These are phyloP conservation scores for Geranomyces michiganensis DNA, from an alignment of 192 early-diverging fungal species.

Conservation along the genomic window DNA sequence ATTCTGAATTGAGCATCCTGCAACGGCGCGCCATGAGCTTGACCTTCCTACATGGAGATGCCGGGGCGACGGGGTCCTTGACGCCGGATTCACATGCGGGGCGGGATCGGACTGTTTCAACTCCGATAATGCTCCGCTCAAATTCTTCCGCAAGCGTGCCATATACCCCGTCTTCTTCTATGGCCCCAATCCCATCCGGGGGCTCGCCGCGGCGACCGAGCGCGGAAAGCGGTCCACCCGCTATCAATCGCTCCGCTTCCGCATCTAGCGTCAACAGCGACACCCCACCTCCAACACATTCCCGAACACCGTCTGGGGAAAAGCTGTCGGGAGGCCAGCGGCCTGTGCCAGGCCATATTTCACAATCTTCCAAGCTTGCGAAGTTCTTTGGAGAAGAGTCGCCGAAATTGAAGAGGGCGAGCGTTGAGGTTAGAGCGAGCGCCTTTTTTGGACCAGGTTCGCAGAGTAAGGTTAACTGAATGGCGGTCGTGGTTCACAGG, in stretches of 20 bases:
- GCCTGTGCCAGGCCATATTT: background rate
- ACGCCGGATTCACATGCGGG: conserved; percentile 17
- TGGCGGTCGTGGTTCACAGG: background rate
- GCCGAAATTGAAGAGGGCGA: conserved; percentile 21
- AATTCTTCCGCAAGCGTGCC: conserved; percentile 16
- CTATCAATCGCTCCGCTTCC: background rate
- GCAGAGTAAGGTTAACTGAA: too few relatives aligned
- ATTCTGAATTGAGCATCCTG: conserved; percentile 40
- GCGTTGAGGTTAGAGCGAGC: background rate
- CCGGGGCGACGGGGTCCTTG: background rate
- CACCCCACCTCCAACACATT: too few relatives aligned
- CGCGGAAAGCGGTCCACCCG: background rate
- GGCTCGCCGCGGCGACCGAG: conserved; percentile 16
- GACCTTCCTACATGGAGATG: conserved; percentile 39
- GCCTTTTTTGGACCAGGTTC: too few relatives aligned
- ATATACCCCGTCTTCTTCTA: background rate
- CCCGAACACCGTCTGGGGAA: background rate
- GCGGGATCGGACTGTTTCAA: conserved; percentile 19
- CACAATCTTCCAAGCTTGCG: conserved; percentile 30
- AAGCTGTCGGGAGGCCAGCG: background rate
- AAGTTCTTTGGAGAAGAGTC: conserved; percentile 54
- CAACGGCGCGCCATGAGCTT: conserved; percentile 45
- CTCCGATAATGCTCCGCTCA: conserved; percentile 27
- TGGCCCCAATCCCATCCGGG: background rate
- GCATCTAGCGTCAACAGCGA: conserved; percentile 3